Base-by-base conservation (phyloP, 2,329 filamentous ascomycete species). In the Mycosphaerella arachidis region DNA sequence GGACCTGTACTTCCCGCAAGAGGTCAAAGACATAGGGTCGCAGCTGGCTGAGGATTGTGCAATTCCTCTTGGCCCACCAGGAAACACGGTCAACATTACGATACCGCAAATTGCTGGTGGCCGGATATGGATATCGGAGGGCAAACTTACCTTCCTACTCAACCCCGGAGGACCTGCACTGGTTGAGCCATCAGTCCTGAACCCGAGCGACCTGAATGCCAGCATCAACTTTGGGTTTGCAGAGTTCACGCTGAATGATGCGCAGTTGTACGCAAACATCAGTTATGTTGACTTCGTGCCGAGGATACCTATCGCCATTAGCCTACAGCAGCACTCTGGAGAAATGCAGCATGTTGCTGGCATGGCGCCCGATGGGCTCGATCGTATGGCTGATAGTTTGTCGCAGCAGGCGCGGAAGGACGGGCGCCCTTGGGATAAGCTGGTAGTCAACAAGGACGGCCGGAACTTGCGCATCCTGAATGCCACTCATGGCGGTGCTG, bases 371-470 rank as follows among this genome's bases (percentile, higher is more conserved):
- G 75, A 85, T 65, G 87, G 86, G 1, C 76, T 90, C 3, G 78
- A 82, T 54, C 75, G 71, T 27, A 75, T 91, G 43, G 84, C 83
- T 59, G 73, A 77, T 1, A 81, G 75, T 1, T 74, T 91, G 20
- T 74, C 74, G 29, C 76, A 77, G 10, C 88, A 91, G 71, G 75
- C 83, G 2, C 63, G 69, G 4, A 74, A 71, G 29, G 88, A 91
- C 66, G 79, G 81, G 1, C 74, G 78, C 53, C 83, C 83, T 0
- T 91, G 88, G 88, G 81, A 86, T 65, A 79, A 84, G 66, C 79
- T 90, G 45, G 76, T 85, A 52, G 76, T 84, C 53, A 72, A 68
- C 40, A 67, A 70, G 35, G 66, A 73, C 13, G 67, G 72, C 6
- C 72, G 73, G 10, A 73, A 75, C 29, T 69, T 81, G 10, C 75